Evolutionary conservation across 1,284 basidiomycete species (phyloP), one percentile per base, ranked within the genome.

Genomic region (Sanguinoderma infundibulare): DNA sequence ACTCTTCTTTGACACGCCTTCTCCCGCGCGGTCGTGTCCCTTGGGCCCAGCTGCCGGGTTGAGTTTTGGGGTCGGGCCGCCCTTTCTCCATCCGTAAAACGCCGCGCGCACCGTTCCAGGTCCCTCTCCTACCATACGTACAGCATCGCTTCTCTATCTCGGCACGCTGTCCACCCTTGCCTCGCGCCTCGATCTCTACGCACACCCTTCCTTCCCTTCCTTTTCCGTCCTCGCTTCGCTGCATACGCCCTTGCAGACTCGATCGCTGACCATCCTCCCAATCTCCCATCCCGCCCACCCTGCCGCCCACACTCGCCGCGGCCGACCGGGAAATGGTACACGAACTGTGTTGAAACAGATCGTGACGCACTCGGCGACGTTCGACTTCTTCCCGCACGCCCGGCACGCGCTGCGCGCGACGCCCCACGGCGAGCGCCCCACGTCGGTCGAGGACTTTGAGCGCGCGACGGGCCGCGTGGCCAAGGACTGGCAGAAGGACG

Each of bases 321-420:
- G 12, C 34, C 22, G 3, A 5, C 42, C 10, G 42, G 15, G n/a
- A 8, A 24, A n/a, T 15, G 42, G n/a, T n/a, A 44, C 24, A 42
- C 35, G 12, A 20, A 38, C 24, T 12, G 26, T n/a, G n/a, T n/a
- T n/a, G n/a, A n/a, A 6, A 40, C 59, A 90, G 89, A 73, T 92
- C 62, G 86, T 87, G 47, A 90, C 83, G 26, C 92, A 94, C 70
- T 85, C 87, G 9, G 92, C 91, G 10, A 91, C 86, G 5, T 91
- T 90, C 69, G 89, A 91, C 74, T 90, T 90, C 75, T 91, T 84
- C 86, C 89, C 89, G 24, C 81, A 84, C 47, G 85, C 81, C 49
- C 84, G 92, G 53, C 92, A 94, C 71, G 92, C 90, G 8, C 78
- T 94, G 49, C 86, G 92, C 53, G 87, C 88, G n/a, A 94, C 92